Evolutionary conservation across 257 asterid genomes (phyloP).

Genomic region (Solanum tarijense): DNA sequence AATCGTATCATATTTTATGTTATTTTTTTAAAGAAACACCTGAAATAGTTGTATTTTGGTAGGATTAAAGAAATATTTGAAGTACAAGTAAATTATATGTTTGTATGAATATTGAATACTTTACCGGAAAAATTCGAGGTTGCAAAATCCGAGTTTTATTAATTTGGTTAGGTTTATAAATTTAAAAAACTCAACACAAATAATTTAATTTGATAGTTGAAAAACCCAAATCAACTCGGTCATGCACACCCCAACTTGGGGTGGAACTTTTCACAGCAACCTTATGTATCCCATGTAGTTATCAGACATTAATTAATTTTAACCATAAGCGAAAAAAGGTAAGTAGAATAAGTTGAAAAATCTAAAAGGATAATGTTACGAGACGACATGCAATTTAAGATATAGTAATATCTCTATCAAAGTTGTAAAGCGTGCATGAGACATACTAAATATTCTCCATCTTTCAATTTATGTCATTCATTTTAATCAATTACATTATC

Average conservation of each 20-base stretch:
- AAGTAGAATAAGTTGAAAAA: not conserved
- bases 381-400: not conserved
- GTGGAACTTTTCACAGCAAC: not conserved
- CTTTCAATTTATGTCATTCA: not conserved
- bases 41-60: too few relatives aligned
- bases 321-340: not conserved
- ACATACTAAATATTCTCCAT: not conserved
- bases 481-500: not conserved
- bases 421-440: not conserved
- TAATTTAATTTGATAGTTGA: too few relatives aligned
- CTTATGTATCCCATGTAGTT: not conserved
- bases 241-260: too few relatives aligned
- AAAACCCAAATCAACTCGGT: fast-evolving
- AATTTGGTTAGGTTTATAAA: too few relatives aligned
- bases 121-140: too few relatives aligned
- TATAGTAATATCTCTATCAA: not conserved
- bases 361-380: not conserved
- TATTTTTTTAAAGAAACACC: too few relatives aligned
- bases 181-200: too few relatives aligned
- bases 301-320: not conserved
- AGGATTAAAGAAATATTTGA: too few relatives aligned
- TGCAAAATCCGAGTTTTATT: too few relatives aligned
- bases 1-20: too few relatives aligned
- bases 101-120: too few relatives aligned
- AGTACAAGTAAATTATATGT: too few relatives aligned